Evolutionary conservation across 257 asterid species (phyloP), one percentile per base, ranked within the genome.

Genomic region (Avicennia marina): DNA sequence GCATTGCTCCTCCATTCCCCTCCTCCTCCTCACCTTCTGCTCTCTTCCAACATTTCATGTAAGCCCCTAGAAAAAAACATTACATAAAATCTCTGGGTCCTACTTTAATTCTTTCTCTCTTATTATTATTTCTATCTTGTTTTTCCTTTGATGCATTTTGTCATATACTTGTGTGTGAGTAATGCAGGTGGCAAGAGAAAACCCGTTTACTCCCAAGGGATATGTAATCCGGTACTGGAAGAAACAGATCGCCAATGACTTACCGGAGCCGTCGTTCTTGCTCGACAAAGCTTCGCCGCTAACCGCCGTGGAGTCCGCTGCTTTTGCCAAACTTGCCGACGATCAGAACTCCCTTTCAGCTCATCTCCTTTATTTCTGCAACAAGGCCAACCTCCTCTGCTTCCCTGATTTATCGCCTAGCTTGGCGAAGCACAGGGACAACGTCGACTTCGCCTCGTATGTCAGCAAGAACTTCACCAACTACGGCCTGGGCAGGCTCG

Each of bases 251-350:
- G 70, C 90, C 3, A 79, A 75, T 63, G 78, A 71, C n/a, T 77
- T 73, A 29, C 77, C 83, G 20, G 68, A 67, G 67, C 87, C 94
- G 53, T 64, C 49, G 46, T 79, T 84, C 41, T 46, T 84, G 60
- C 71, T 84, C 4, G 48, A 67, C 63, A 81, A 76, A 40, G 90
- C 94, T 4, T 85, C 94, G 27, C 94, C 90, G 48, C 67, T 85
- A 9, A 73, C 6, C 43, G 78, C 85, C 17, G 75, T 69, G 8
- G 72, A 79, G 15, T 71, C 47, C 53, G 90, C 90, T n/a, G 65
- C 74, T 24, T 85, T 77, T 63, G 48, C 85, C 1, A 81, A 70
- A 53, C 81, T 81, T 44, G 88, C 77, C 11, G 78, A 82, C 61
- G 81, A 75, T 46, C 74, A 69, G 60, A 78, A 71, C 74, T 63